Evolutionary conservation across 2,329 filamentous ascomycete genomes (phyloP), one percentile per base, ranked within the genome.

Genomic region (Elsinoe ampelina): DNA sequence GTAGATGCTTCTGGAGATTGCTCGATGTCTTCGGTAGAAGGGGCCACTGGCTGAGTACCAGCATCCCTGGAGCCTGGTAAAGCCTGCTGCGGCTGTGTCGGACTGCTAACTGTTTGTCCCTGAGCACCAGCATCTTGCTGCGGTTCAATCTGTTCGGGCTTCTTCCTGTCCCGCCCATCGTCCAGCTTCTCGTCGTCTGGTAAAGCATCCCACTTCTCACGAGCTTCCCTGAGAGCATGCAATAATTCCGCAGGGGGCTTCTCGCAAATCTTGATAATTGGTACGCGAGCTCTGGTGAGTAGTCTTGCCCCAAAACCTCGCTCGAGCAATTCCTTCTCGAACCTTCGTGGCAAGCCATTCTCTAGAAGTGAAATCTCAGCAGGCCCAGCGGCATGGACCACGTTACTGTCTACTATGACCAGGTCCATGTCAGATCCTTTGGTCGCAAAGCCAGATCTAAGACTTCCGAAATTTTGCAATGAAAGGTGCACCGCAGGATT

Each of bases 391-490:
- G 62, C 60, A 12, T 22, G 41, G 19, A 45, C 26, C 38, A 54
- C 59, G 6, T 63, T 57, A 19, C 66, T 62, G 54, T 66, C 81
- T 1, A 93, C 74, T 34, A 95, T 79, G 7, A 85, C 87, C 30
- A 95, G 79, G 69, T 96, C 91, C 85, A 95, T 89, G 65, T 95
- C 90, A 1, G 90, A 92, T n/a, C 83, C 82, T 64, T 87, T 87
- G 10, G 87, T 89, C 2, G 88, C 91, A 71, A 95, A 95, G 0
- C 90, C 90, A 11, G 89, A 91, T 17, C 82, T 81, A 47, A 95
- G 76, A 67, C 89, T 95, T 4, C 89, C 90, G 66, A 93, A 95
- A 64, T 85, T 89, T 63, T 82, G 82, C 12, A 95, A 75, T 55
- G n/a, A 92, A 79, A 54, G 79, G 80, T 8, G 73, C 66, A 20